Percentiles rank a stretch among this genome's conserved stretches.
Evolutionary conservation across 2,329 filamentous ascomycete species (phyloP).

Genomic region (Ophiocordyceps australis): DNA sequence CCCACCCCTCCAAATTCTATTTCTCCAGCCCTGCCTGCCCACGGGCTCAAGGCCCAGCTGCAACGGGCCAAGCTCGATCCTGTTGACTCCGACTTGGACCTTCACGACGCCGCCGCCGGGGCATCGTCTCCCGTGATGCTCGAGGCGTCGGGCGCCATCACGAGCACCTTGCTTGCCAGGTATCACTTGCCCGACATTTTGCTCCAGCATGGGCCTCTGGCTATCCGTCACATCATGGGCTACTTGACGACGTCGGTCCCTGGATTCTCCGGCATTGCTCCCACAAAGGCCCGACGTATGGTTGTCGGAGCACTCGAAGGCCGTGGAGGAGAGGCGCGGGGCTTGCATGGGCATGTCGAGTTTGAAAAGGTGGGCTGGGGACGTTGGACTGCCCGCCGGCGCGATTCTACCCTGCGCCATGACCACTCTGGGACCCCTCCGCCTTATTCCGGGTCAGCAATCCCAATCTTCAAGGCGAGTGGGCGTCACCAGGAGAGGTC

Average conservation of each 20-base stretch:
- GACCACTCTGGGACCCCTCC: slow-evolving; percentile 22
- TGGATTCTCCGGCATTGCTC: slow-evolving; percentile 76
- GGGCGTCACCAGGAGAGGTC: slow-evolving; percentile 25
- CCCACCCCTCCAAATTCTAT: slow-evolving; percentile 92
- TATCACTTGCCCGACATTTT: slow-evolving; percentile 84
- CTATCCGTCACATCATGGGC: slow-evolving; percentile 89
- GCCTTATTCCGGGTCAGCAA: slow-evolving; percentile 27
- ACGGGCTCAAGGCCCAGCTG: slow-evolving; percentile 55
- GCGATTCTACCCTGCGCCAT: slow-evolving; percentile 43
- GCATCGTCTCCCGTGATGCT: slow-evolving; percentile 27
- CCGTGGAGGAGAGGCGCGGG: slow-evolving; percentile 45
- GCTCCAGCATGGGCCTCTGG: slow-evolving; percentile 72
- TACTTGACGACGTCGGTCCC: slow-evolving; percentile 87
- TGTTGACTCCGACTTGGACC: slow-evolving; percentile 75
- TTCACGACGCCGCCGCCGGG: slow-evolving; percentile 39
- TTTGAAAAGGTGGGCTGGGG: slow-evolving; percentile 98
- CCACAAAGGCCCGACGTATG: slow-evolving; percentile 74
- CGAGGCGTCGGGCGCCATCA: slow-evolving; percentile 71
- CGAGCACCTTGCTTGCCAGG: slow-evolving; percentile 68
- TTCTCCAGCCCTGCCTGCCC: slow-evolving; percentile 70
- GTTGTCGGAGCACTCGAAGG: slow-evolving; percentile 88
- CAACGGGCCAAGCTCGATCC: slow-evolving; percentile 39
- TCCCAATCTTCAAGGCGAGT: slow-evolving; percentile 33
- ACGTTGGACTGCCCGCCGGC: slow-evolving; percentile 73
- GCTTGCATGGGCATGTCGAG: slow-evolving; percentile 50